Evolutionary conservation across 2,329 filamentous ascomycete genomes (phyloP), one percentile per base, ranked within the genome.

Genomic region (Penicillium expansum): DNA sequence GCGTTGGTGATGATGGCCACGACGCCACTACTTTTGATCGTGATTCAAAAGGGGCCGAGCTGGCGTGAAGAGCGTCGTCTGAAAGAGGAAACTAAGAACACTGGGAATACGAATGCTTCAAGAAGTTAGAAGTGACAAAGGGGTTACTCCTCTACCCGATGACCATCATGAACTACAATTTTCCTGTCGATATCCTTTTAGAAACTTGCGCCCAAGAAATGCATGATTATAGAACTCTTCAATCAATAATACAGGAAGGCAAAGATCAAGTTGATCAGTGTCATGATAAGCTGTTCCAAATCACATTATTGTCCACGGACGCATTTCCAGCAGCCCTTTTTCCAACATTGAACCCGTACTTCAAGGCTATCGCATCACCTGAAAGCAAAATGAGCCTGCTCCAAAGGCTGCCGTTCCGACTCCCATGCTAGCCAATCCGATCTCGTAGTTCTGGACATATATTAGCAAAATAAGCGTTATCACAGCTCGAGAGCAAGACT

Each of bases 401-500:
- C 89, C 61, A 89, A 66, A 16, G 88, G 83, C 62, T 86, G 81
- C 69, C 90, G 83, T 71, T 89, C 86, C 18, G 82, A 81, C 74
- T 99, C 94, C 94, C 94, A 99, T 55, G 93, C 93, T 68, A 99
- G 80, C 94, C 94, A 99, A 75, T 99, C 94, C 64, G 92, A 96
- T 72, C 91, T 87, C 58, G 94, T 97, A 52, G 94, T 99, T 67
- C 90, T 94, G 55, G n/a, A 22, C 43, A 29, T 22, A 29, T 32
- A 47, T 67, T 47, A 67, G 63, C 57, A 39, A 41, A 39, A 38
- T 16, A n/a, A 43, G 22, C 11, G 8, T 18, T 18, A 27, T 43
- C 16, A 39, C 52, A 29, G 27, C 24, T 42, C 7, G 9, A 39
- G 35, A 41, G 45, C 13, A 49, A 42, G 53, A 85, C 89, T 73